Evolutionary conservation across 805 yeast genomes (phyloP).

Genomic region (Hanseniaspora meyeri): DNA sequence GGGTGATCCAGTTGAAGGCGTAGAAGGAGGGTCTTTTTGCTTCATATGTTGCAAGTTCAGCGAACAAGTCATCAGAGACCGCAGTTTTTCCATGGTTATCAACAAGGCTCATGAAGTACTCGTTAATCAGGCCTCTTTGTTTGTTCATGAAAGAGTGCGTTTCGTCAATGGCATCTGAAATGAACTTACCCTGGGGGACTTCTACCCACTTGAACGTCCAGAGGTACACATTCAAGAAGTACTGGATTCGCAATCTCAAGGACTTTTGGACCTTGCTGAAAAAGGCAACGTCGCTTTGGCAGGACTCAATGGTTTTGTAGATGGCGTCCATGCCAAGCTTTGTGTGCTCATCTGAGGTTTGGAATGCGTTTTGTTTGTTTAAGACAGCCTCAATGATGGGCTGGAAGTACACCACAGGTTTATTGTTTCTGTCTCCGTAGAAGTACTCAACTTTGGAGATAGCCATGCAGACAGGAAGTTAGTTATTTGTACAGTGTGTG

Average conservation of each 20-base stretch:
- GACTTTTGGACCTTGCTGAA: conserved; percentile 2
- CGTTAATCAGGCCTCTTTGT: background rate
- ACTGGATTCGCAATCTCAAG: background rate
- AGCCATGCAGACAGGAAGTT: background rate
- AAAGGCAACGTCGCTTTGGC: background rate
- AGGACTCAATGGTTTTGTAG: background rate
- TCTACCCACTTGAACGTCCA: conserved; percentile 7
- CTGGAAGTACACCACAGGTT: background rate
- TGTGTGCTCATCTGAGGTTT: background rate
- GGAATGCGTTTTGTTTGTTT: background rate
- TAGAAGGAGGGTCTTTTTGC: background rate
- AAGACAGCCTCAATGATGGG: background rate
- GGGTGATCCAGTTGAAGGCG: conserved; percentile 5
- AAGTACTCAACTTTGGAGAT: background rate
- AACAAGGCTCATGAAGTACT: background rate
- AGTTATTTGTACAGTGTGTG: too few relatives aligned
- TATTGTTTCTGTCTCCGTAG: background rate
- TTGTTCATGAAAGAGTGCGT: background rate
- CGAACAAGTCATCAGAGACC: background rate
- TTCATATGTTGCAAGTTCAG: background rate
- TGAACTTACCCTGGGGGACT: background rate
- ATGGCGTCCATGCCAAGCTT: background rate
- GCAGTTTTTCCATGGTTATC: background rate
- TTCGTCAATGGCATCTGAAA: background rate
- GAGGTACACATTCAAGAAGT: conserved; percentile 4